These are phyloP conservation scores for Colletotrichum gloeosporioides DNA, from an alignment of 2,329 filamentous ascomycete genomes.

Conservation along the genomic window DNA sequence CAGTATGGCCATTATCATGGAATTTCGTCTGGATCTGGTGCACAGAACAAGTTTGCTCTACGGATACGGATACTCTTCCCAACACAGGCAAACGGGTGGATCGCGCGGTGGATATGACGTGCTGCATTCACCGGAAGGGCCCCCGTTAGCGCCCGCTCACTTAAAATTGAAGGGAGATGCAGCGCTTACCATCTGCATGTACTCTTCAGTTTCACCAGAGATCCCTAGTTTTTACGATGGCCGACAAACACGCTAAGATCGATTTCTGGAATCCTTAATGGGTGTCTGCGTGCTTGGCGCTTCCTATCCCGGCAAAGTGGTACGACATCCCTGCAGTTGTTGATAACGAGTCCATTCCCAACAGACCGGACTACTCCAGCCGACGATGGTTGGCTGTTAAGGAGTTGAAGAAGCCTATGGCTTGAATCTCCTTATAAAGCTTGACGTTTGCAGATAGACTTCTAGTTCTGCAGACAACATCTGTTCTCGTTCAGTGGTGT, in stretches of 20 bases:
- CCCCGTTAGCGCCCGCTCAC: background rate
- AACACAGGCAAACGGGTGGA: background rate
- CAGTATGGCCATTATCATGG: background rate
- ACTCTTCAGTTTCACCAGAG: background rate
- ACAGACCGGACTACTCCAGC: background rate
- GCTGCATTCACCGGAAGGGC: background rate
- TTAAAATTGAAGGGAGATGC: background rate
- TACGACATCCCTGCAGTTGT: background rate
- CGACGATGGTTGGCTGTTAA: background rate
- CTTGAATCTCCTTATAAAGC: background rate
- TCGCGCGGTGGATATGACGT: background rate
- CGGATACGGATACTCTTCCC: background rate
- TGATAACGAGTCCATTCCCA: background rate
- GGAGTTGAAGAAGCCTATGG: background rate
- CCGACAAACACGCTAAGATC: background rate
- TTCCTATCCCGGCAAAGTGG: background rate
- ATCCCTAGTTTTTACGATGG: background rate
- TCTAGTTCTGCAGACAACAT: background rate
- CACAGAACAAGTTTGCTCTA: background rate
- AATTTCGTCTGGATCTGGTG: background rate
- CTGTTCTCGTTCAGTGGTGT: background rate
- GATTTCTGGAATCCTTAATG: background rate
- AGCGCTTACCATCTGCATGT: background rate
- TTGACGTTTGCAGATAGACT: background rate
- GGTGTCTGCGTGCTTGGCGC: background rate